These are phyloP conservation scores for Scutellaria baicalensis DNA, from an alignment of 257 asterid species.

Conservation along the genomic window DNA sequence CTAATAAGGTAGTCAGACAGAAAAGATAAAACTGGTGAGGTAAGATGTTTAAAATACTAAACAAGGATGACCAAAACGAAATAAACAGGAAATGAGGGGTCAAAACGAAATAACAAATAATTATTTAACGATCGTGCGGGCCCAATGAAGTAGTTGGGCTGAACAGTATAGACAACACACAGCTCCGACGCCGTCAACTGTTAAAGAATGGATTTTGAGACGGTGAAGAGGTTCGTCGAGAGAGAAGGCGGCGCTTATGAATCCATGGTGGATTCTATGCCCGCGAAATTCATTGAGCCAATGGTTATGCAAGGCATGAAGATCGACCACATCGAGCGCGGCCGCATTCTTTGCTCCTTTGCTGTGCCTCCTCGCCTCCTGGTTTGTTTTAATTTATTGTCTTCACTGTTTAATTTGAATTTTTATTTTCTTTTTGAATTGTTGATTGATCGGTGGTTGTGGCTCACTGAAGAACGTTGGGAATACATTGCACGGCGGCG, in stretches of 20 bases:
- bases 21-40: background rate
- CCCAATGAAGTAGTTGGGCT: background rate
- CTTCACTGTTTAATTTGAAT: background rate
- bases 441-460: background rate
- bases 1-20: background rate
- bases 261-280: slow-evolving; percentile 54
- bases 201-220: slow-evolving; percentile 41
- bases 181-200: background rate
- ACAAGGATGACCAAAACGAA: background rate
- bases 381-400: slow-evolving; percentile 28
- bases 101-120: background rate
- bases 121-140: too few species aligned
- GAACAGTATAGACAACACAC: background rate
- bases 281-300: slow-evolving; percentile 51
- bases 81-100: background rate
- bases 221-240: slow-evolving; percentile 47
- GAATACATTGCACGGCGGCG: slow-evolving; percentile 72
- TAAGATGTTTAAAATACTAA: too few species aligned
- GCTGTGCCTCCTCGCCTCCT: slow-evolving; percentile 67
- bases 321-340: slow-evolving; percentile 53
- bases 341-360: slow-evolving; percentile 64
- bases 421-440: background rate
- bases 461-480: slow-evolving; percentile 41
- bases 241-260: slow-evolving; percentile 38
- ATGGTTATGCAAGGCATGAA: slow-evolving; percentile 60